Base-by-base conservation (phyloP, 2,329 filamentous ascomycete genomes). In the Fusarium euwallaceae region DNA sequence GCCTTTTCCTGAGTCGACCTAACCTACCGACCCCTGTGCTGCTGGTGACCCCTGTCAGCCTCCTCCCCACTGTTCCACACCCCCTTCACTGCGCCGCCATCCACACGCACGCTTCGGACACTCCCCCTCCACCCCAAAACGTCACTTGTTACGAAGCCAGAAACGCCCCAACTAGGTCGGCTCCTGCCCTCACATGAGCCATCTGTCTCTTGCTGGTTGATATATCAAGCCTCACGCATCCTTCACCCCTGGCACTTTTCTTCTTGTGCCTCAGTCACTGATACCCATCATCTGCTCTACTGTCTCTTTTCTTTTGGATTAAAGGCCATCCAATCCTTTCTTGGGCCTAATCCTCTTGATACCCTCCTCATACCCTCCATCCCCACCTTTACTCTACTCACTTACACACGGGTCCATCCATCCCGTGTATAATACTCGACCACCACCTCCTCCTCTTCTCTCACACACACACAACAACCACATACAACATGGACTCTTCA, bases 111-210 rank as follows among this genome's bases (percentile, higher is more conserved):
- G 34, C 36, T 69, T 69, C 64, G 65, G 39, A 43, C 39, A 43
- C 39, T 43, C 39, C 39, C 39, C 39, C 39, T 66, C 73, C 76
- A 72, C 73, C 56, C 78, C 80, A 78, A 84, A 85, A 79, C 83
- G 83, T 85, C 83, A 84, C 81, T 79, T 76, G 81, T 82, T 80
- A 83, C 80, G 81, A 81, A 80, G 69, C 78, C 69, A 70, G 71
- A 37, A 48, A 66, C 34, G 63, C 53, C 79, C 77, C 77, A 78
- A 76, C 74, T 32, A 27, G 27, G 27, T 27, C 32, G 32, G 32
- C 11, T 32, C 32, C 32, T 32, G 32, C 32, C 78, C 69, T 51
- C 73, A 81, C 80, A 82, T 80, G 79, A 79, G 77, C 78, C 79
- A 71, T 60, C 69, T 71, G 41, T 73, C 70, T 64, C 69, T 66